These are phyloP conservation scores for Diplodia corticola DNA, from an alignment of 2,329 filamentous ascomycete species.

Conservation along the genomic window DNA sequence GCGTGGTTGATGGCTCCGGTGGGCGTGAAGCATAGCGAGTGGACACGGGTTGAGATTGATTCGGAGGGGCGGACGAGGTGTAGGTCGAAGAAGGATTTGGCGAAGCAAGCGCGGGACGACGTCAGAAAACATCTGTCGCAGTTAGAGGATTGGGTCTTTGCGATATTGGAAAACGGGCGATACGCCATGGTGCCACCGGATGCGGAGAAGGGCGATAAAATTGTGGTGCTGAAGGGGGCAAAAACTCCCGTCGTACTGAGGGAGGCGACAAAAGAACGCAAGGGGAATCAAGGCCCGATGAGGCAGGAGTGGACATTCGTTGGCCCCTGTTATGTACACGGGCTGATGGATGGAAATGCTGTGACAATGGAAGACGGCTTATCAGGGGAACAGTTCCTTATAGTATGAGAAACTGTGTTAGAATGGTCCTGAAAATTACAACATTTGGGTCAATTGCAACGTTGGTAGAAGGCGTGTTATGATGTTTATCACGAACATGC, in stretches of 20 bases:
- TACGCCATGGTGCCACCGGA: neutral
- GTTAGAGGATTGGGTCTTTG: neutral
- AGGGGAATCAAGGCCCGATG: too few relatives aligned
- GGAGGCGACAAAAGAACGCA: neutral
- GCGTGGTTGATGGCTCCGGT: neutral
- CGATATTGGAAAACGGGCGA: neutral
- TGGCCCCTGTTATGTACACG: conserved; percentile 9
- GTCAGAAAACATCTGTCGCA: neutral
- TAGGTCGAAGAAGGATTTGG: neutral
- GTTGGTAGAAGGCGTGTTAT: too few relatives aligned
- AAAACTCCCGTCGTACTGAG: conserved; percentile 13
- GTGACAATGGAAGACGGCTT: neutral
- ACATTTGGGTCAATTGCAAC: too few relatives aligned
- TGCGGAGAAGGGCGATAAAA: neutral
- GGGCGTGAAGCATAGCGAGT: too few relatives aligned
- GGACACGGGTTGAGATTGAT: neutral
- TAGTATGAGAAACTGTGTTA: too few relatives aligned
- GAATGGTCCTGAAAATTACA: too few relatives aligned
- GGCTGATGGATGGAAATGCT: conserved; percentile 14
- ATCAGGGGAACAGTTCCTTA: too few relatives aligned
- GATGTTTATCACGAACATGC: too few relatives aligned
- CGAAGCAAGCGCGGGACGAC: neutral
- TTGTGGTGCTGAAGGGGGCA: conserved; percentile 1
- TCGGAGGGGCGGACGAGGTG: neutral
- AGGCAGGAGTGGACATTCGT: neutral